phyloP scores from a whole-genome alignment of 2,329 filamentous ascomycete genomes.

The Daldinia sp. region DNA sequence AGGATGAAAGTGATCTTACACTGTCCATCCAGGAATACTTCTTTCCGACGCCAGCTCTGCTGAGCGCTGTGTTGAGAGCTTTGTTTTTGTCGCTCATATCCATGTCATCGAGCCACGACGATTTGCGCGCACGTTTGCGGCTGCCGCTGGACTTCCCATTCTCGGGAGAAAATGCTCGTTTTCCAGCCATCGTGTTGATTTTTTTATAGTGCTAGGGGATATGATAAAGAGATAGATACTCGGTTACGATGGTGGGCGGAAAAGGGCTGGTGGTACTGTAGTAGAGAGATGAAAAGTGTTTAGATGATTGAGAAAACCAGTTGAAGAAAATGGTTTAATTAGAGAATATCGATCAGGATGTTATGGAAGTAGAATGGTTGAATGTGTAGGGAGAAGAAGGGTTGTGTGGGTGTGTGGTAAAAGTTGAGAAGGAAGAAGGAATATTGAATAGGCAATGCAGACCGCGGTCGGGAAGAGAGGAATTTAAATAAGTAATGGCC shows the following conservation, averaged over 20 bases:
- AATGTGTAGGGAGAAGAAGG: not conserved
- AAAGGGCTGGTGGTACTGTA: not conserved
- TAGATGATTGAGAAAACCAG: not conserved
- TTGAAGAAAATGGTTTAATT: not conserved
- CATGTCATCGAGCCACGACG: no score
- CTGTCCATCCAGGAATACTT: conserved; percentile 38
- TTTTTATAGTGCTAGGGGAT: not conserved
- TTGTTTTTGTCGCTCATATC: conserved; percentile 14
- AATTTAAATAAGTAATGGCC: not conserved
- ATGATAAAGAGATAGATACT: not conserved
- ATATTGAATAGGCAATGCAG: not conserved
- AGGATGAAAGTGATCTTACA: conserved; percentile 13
- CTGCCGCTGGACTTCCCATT: not conserved
- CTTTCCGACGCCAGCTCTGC: conserved; percentile 5
- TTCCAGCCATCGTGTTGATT: not conserved
- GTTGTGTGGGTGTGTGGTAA: no score
- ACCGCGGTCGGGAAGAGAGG: not conserved
- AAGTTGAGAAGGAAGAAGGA: not conserved
- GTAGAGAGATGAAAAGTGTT: not conserved
- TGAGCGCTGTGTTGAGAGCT: conserved; percentile 22
- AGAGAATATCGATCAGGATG: not conserved
- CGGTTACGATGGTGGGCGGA: not conserved
- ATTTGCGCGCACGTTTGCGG: conserved; percentile 9
- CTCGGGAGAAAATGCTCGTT: not conserved
- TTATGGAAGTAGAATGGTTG: not conserved